phyloP scores from a whole-genome alignment of 75 land plant genomes.

The Larix kaempferi region DNA sequence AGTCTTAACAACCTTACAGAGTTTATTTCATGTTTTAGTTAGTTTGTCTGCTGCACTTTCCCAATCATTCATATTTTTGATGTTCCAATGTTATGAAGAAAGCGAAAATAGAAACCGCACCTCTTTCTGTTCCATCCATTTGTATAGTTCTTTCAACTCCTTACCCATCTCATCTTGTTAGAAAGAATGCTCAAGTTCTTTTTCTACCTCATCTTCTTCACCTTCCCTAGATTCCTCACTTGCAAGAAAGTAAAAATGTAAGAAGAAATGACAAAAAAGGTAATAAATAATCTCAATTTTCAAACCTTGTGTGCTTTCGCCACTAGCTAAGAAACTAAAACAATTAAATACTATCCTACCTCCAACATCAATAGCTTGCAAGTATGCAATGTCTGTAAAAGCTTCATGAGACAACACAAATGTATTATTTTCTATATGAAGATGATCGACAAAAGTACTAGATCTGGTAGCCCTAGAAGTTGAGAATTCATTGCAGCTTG shows the following conservation, averaged over 20 bases:
- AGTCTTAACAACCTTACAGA: too few relatives aligned
- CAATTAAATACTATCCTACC: slow-evolving; percentile 6
- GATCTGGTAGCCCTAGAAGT: slow-evolving; percentile 12
- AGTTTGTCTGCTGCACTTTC: too few relatives aligned
- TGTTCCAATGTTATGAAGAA: background rate
- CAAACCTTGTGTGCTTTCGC: background rate
- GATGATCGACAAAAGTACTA: slow-evolving; percentile 14
- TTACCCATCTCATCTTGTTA: slow-evolving; percentile 75
- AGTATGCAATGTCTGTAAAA: background rate
- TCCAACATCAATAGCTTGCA: background rate
- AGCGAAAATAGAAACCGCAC: slow-evolving; percentile 30
- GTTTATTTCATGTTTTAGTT: too few relatives aligned
- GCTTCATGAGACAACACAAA: slow-evolving; percentile 5
- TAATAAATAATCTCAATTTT: background rate
- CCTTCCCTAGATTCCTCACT: slow-evolving; percentile 30
- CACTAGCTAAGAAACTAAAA: background rate
- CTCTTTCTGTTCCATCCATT: slow-evolving; percentile 90
- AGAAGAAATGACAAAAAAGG: background rate
- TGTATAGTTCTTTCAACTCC: slow-evolving; percentile 84
- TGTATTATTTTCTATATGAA: slow-evolving; percentile 37
- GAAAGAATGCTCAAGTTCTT: slow-evolving; percentile 76
- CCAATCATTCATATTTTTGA: too few relatives aligned
- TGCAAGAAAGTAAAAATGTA: background rate
- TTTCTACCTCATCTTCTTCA: slow-evolving; percentile 49
- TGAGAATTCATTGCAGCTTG: slow-evolving; percentile 3